phyloP scores from a whole-genome alignment of 306 rosid genomes.

The Vigna reflexopilosa region DNA sequence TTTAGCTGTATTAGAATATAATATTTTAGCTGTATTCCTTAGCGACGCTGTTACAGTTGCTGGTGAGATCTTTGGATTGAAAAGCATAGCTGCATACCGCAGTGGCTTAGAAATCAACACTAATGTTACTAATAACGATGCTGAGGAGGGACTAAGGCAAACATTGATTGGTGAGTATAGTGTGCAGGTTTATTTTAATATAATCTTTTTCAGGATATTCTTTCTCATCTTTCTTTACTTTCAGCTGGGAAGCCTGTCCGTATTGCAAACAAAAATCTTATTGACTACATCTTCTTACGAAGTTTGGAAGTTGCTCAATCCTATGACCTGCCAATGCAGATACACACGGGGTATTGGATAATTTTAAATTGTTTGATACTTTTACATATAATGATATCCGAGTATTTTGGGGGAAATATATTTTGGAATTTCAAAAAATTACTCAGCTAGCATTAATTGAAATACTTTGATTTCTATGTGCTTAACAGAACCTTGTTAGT shows the following conservation, averaged over 20 bases:
- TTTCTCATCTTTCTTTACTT: conserved; percentile 48
- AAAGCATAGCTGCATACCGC: conserved; percentile 92
- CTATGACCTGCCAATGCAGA: conserved; percentile 90
- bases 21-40: conserved; percentile 57
- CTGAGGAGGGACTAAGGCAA: conserved; percentile 73
- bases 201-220: conserved; percentile 24
- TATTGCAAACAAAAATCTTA: conserved; percentile 67
- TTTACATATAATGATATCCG: conserved; percentile 31
- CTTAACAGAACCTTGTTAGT: neutral
- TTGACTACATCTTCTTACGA: conserved; percentile 71
- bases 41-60: conserved; percentile 59
- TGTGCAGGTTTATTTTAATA: conserved; percentile 27
- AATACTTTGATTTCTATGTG: conserved; percentile 25
- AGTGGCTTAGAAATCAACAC: conserved; percentile 80
- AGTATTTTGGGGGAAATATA: conserved; percentile 24
- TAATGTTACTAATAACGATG: conserved; percentile 63
- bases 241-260: conserved; percentile 79
- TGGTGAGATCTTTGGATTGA: conserved; percentile 67
- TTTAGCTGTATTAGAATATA: neutral
- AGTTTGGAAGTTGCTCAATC: conserved; percentile 81
- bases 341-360: conserved; percentile 82
- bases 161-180: conserved; percentile 60
- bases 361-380: conserved; percentile 17
- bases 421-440: neutral
- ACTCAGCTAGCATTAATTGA: conserved; percentile 16